These are phyloP conservation scores for Dothidotthia symphoricarpi DNA, from an alignment of 2,329 filamentous ascomycete genomes.

Conservation along the genomic window DNA sequence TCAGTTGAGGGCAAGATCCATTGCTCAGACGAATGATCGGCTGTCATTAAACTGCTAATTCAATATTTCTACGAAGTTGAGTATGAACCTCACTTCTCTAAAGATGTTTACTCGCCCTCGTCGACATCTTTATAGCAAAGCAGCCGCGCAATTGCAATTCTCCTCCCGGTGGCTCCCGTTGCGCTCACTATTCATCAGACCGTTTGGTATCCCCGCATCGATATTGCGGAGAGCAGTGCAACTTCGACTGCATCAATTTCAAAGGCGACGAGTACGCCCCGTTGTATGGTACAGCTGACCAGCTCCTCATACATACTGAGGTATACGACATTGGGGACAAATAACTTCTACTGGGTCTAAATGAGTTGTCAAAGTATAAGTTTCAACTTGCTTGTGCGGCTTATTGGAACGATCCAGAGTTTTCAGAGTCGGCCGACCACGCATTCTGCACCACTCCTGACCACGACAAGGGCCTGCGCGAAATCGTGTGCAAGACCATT, in stretches of 20 bases:
- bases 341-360: not conserved
- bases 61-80: too few relatives aligned
- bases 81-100: too few relatives aligned
- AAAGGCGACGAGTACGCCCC: not conserved
- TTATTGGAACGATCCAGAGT: slow-evolving; percentile 19
- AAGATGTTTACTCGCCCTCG: too few relatives aligned
- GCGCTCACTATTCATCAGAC: too few relatives aligned
- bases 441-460: slow-evolving; percentile 26
- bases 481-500: slow-evolving; percentile 27
- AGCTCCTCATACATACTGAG: too few relatives aligned
- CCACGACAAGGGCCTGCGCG: slow-evolving; percentile 31
- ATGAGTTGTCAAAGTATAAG: slow-evolving; percentile 1
- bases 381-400: slow-evolving; percentile 4
- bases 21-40: too few relatives aligned
- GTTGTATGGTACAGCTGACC: not conserved
- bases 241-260: not conserved
- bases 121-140: too few relatives aligned
- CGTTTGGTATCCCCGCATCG: not conserved
- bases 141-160: too few relatives aligned
- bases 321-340: too few relatives aligned
- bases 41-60: too few relatives aligned
- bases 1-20: too few relatives aligned
- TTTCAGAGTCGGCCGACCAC: slow-evolving; percentile 25
- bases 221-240: not conserved
- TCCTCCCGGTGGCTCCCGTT: too few relatives aligned